Conservation (phyloP, 192 early-diverging fungal genomes). For the Gonapodya prolifera region DNA sequence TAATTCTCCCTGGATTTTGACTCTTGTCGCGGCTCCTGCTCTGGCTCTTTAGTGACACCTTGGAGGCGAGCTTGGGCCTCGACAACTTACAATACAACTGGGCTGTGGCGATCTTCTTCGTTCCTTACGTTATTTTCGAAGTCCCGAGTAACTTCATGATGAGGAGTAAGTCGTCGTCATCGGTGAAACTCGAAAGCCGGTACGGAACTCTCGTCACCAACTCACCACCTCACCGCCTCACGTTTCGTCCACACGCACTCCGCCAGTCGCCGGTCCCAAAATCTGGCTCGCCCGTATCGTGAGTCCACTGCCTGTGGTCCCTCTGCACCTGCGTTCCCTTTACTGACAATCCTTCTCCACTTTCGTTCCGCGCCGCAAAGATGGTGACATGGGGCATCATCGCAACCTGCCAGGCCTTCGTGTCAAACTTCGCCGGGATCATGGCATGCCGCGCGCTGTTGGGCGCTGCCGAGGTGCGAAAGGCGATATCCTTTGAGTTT, state of each 20-base stretch:
- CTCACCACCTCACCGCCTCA: neutral
- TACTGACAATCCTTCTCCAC: neutral
- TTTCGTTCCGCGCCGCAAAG: neutral
- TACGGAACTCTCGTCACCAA: neutral
- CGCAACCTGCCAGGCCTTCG: neutral
- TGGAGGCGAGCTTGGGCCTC: neutral
- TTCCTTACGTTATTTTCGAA: neutral
- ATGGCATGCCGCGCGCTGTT: neutral
- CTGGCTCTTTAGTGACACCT: neutral
- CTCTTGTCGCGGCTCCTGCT: too few species aligned
- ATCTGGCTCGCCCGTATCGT: neutral
- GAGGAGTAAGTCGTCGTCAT: neutral
- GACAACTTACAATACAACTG: neutral
- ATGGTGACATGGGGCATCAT: neutral
- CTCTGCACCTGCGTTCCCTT: neutral
- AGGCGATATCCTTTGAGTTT: too few species aligned
- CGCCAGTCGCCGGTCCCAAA: neutral
- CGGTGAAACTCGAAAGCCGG: neutral
- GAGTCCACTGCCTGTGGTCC: neutral
- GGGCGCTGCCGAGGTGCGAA: neutral
- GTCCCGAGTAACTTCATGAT: neutral
- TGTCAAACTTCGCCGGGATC: neutral
- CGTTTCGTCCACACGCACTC: neutral
- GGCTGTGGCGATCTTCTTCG: neutral
- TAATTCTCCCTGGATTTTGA: too few species aligned